phyloP scores from a whole-genome alignment of 306 rosid species.

The Styphnolobium japonicum region DNA sequence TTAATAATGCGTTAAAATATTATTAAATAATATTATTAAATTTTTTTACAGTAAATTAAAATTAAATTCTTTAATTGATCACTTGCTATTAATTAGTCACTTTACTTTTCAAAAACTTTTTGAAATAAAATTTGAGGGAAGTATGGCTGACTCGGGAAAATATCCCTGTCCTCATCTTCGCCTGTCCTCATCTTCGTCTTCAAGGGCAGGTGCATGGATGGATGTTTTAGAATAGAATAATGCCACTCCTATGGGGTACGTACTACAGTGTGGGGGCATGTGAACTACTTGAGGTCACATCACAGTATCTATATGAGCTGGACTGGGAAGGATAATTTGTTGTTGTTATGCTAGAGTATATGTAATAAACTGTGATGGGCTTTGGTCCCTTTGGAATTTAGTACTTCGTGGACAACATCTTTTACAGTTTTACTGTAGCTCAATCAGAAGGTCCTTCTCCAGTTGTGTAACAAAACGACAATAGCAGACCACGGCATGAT shows the following conservation, averaged over 20 bases:
- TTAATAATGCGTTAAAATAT: too few species aligned
- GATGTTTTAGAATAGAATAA: conserved; percentile 24
- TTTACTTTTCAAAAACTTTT: background rate
- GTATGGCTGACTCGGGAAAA: conserved; percentile 24
- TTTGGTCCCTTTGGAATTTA: conserved; percentile 39
- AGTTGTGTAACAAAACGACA: conserved; percentile 24
- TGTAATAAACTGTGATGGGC: conserved; percentile 30
- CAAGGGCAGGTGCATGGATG: conserved; percentile 14
- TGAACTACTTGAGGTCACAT: conserved; percentile 39
- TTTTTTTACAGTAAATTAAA: too few species aligned
- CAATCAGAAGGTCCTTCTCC: conserved; percentile 1
- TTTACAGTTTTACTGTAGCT: conserved; percentile 34
- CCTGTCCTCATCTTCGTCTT: conserved; percentile 19
- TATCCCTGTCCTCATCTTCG: conserved; percentile 15
- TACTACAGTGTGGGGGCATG: conserved; percentile 37
- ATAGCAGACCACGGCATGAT: conserved; percentile 12
- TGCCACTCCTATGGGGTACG: conserved; percentile 15
- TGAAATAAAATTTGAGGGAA: conserved; percentile 7
- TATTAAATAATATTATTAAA: too few species aligned
- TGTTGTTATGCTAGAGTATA: conserved; percentile 21
- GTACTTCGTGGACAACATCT: conserved; percentile 19
- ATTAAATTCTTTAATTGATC: too few species aligned
- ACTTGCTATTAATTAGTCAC: background rate
- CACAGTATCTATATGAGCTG: conserved; percentile 39
- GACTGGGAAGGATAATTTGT: conserved; percentile 29